phyloP scores from a whole-genome alignment of 75 land plant genomes.

The Larix kaempferi region DNA sequence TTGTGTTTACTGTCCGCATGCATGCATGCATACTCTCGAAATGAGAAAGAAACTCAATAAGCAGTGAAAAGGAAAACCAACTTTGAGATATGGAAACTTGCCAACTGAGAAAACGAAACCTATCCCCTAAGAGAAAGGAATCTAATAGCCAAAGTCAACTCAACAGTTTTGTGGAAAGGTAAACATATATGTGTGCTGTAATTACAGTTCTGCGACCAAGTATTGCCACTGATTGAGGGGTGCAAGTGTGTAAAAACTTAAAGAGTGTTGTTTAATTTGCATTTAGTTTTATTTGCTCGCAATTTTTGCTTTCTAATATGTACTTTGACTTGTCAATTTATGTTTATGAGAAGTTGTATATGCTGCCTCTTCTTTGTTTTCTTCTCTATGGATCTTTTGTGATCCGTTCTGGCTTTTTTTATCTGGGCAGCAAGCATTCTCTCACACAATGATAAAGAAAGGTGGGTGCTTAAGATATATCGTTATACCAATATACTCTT shows the following conservation, averaged over 20 bases:
- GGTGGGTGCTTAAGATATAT: background rate
- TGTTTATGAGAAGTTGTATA: background rate
- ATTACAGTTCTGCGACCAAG: too few species aligned
- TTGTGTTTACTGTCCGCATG: too few species aligned
- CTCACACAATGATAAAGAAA: background rate
- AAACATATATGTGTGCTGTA: too few species aligned
- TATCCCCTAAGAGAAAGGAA: too few species aligned
- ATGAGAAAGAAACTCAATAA: too few species aligned
- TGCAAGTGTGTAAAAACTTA: background rate
- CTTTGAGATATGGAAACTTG: too few species aligned
- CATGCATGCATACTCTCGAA: too few species aligned
- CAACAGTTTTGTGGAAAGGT: too few species aligned
- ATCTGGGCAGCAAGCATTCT: background rate
- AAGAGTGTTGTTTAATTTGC: background rate
- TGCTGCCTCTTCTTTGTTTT: background rate
- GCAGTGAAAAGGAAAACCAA: too few species aligned
- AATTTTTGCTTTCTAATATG: background rate
- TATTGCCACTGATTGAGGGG: too few species aligned
- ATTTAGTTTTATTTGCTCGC: background rate
- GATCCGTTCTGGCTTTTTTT: background rate
- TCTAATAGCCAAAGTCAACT: too few species aligned
- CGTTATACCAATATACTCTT: background rate
- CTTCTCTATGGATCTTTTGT: background rate
- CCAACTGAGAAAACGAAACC: too few species aligned
- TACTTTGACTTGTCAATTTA: background rate